phyloP scores from a whole-genome alignment of 306 rosid species.

The Hippophae gyantsensis region DNA sequence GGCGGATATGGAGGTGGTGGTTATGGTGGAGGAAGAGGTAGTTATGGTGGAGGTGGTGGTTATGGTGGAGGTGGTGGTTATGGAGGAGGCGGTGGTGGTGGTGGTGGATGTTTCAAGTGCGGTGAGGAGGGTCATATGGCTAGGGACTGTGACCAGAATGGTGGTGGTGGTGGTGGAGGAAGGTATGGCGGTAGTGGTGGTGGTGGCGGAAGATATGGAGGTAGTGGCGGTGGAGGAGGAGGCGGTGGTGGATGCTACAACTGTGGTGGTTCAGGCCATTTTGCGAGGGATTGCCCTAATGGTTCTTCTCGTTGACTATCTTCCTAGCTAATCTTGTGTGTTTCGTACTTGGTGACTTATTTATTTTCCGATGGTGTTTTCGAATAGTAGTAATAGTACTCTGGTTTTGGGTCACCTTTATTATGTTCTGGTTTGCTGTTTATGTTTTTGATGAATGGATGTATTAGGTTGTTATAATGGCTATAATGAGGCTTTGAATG shows the following conservation, averaged over 20 bases:
- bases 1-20: conserved; percentile 12
- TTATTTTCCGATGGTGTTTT: too few relatives aligned
- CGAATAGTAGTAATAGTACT: too few relatives aligned
- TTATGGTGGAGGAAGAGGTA: conserved; percentile 13
- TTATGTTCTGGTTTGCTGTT: too few relatives aligned
- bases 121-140: conserved; percentile 43
- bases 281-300: conserved; percentile 45
- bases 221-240: conserved; percentile 34
- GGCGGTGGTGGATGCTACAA: conserved; percentile 37
- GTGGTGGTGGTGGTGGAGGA: conserved; percentile 15
- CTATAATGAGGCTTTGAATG: too few relatives aligned
- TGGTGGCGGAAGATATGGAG: conserved; percentile 1
- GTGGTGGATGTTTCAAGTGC: conserved; percentile 41
- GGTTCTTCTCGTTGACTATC: conserved; percentile 18
- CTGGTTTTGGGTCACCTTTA: too few relatives aligned
- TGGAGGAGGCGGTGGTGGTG: conserved; percentile 16
- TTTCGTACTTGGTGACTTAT: too few relatives aligned
- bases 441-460: too few relatives aligned
- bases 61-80: conserved; percentile 14
- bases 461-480: too few relatives aligned
- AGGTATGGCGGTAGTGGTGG: conserved; percentile 30
- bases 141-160: conserved; percentile 35
- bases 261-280: conserved; percentile 53
- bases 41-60: conserved; percentile 15
- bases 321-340: neutral